These are phyloP conservation scores for Spizellomyces punctatus DNA, from an alignment of 192 early-diverging fungal species.

Conservation along the genomic window DNA sequence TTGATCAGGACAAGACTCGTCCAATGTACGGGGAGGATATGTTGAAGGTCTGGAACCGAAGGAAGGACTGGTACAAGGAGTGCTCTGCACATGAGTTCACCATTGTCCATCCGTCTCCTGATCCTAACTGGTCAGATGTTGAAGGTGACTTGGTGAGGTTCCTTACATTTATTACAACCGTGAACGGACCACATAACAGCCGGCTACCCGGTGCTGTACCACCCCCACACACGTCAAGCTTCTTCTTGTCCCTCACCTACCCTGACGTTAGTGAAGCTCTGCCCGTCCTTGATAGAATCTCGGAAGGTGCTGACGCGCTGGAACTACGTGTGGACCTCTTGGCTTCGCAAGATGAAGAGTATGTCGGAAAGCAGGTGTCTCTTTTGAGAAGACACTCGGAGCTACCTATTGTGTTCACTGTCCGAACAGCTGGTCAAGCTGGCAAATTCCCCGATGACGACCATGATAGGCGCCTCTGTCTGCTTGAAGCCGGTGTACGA, in stretches of 20 bases:
- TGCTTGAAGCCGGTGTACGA: constrained; percentile 68
- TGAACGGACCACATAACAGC: neutral
- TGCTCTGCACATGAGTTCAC: constrained; percentile 85
- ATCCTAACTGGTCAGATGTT: constrained; percentile 69
- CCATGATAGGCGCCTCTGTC: constrained; percentile 60
- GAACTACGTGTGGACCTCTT: constrained; percentile 94
- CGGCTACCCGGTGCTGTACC: constrained; percentile 39
- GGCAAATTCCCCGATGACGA: constrained; percentile 74
- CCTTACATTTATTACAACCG: constrained; percentile 66
- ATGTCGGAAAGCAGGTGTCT: constrained; percentile 78
- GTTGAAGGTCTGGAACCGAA: constrained; percentile 75
- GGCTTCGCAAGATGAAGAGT: constrained; percentile 56
- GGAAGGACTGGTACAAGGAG: constrained; percentile 75
- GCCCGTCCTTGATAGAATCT: constrained; percentile 59
- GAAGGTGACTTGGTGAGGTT: constrained; percentile 77
- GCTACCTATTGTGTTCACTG: constrained; percentile 92
- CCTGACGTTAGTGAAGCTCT: constrained; percentile 49
- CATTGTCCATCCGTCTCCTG: constrained; percentile 51
- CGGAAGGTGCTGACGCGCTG: constrained; percentile 82
- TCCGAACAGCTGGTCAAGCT: constrained; percentile 85
- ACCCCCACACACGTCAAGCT: constrained; percentile 47
- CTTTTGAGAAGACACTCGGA: constrained; percentile 67
- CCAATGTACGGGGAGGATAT: constrained; percentile 85
- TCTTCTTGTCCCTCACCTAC: constrained; percentile 88
- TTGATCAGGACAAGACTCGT: constrained; percentile 78